A percentile compares a stretch with the other conserved stretches of the same genome.
Evolutionary conservation across 768 basidiomycete genomes (phyloP).

Genomic region (Trametes maxima): DNA sequence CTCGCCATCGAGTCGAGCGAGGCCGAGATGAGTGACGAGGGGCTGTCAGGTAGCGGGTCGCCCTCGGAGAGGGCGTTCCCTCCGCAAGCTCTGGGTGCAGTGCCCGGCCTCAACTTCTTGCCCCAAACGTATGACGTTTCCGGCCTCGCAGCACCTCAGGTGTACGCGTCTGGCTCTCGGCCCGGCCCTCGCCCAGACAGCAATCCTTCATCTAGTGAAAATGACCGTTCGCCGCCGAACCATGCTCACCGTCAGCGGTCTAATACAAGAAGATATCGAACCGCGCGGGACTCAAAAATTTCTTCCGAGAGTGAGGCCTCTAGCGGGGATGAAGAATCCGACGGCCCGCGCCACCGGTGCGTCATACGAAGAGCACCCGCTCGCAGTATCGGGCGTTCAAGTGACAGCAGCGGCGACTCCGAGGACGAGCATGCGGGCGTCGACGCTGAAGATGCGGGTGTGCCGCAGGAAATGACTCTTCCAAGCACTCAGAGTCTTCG

Average conservation of each 20-base stretch:
- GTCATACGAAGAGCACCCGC: background rate
- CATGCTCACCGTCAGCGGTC: background rate
- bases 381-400: background rate
- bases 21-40: constrained; percentile 5
- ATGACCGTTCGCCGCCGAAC: background rate
- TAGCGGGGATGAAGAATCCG: background rate
- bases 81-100: background rate
- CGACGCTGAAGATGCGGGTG: background rate
- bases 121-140: constrained; percentile 1
- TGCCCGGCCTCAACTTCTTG: background rate
- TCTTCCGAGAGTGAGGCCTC: too few relatives aligned
- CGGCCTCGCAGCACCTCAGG: background rate
- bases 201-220: background rate
- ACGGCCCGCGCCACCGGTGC: background rate
- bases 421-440: background rate
- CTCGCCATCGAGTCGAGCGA: constrained; percentile 17
- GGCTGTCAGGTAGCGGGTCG: constrained; percentile 16
- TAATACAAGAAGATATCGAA: background rate
- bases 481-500: background rate
- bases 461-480: background rate
- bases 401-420: background rate
- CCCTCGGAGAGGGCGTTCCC: constrained; percentile 6
- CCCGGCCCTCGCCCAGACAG: background rate
- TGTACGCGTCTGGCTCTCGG: background rate
- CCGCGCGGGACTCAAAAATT: background rate